Evolutionary conservation across 805 yeast species (phyloP).

Genomic region (Lipomyces lipofer): DNA sequence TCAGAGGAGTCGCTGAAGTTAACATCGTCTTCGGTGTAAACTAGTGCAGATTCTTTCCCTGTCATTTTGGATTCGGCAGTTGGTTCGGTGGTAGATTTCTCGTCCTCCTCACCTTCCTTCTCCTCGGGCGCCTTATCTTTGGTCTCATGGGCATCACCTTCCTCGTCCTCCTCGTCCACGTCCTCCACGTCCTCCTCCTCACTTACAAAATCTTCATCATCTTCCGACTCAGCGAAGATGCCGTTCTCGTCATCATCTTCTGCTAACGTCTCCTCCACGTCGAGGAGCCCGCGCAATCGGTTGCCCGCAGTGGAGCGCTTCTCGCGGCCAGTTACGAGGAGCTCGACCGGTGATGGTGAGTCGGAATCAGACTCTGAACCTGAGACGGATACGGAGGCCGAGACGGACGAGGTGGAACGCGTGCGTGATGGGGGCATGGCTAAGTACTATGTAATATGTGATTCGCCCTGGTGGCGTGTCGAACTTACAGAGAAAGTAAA

Average conservation of each 20-base stretch:
- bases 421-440: too few relatives aligned
- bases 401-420: too few relatives aligned
- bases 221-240: slow-evolving; percentile 44
- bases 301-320: slow-evolving; percentile 91
- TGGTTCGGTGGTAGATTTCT: too few relatives aligned
- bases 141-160: slow-evolving; percentile 30
- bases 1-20: slow-evolving; percentile 50
- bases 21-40: slow-evolving; percentile 47
- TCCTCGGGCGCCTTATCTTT: slow-evolving; percentile 17
- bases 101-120: slow-evolving; percentile 14
- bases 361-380: slow-evolving; percentile 5
- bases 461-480: too few relatives aligned
- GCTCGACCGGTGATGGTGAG: slow-evolving; percentile 40
- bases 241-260: slow-evolving; percentile 54
- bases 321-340: slow-evolving; percentile 71
- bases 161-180: slow-evolving; percentile 32
- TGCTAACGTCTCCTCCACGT: slow-evolving; percentile 61
- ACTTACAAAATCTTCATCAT: slow-evolving; percentile 45
- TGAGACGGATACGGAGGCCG: slow-evolving; percentile 2
- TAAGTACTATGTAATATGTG: too few relatives aligned
- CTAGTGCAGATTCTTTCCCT: slow-evolving; percentile 29
- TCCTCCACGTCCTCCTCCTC: slow-evolving; percentile 34
- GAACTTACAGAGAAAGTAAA: too few relatives aligned
- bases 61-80: too few relatives aligned
- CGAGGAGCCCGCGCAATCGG: slow-evolving; percentile 68